Evolutionary conservation across 805 yeast species (phyloP).

Genomic region (Pachysolen tannophilus): DNA sequence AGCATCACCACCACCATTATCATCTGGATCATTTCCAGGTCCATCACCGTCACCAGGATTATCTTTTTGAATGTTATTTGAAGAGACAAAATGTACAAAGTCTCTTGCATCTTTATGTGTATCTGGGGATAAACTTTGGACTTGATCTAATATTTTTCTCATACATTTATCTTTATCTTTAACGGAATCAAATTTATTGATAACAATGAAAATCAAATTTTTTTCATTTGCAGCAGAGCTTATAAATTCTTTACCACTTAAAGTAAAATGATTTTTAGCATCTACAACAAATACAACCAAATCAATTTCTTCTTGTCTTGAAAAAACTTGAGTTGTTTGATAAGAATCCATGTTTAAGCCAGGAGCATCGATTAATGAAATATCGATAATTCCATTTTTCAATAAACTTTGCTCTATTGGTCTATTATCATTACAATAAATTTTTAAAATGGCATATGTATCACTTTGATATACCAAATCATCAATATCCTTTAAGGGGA

Average conservation of each 20-base stretch:
- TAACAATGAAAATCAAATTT: constrained; percentile 87
- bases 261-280: constrained; percentile 92
- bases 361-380: constrained; percentile 92
- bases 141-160: constrained; percentile 73
- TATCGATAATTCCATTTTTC: constrained; percentile 86
- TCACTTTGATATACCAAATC: constrained; percentile 71
- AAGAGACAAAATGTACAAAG: constrained; percentile 87
- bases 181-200: constrained; percentile 85
- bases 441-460: constrained; percentile 61
- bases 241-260: constrained; percentile 90
- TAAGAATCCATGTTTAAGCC: constrained; percentile 90
- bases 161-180: constrained; percentile 74
- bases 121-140: constrained; percentile 79
- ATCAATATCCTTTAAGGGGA: constrained; percentile 47
- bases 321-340: constrained; percentile 90
- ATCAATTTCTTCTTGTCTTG: constrained; percentile 96
- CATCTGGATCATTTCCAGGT: constrained; percentile 27
- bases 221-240: constrained; percentile 87
- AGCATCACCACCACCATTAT: constrained; percentile 21
- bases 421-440: constrained; percentile 75
- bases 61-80: constrained; percentile 36
- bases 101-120: constrained; percentile 83
- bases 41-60: constrained; percentile 29
- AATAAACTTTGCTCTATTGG: constrained; percentile 61
- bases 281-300: constrained; percentile 92